Conservation (phyloP, 176 grass and related monocot species). For the Musa itinerans region DNA sequence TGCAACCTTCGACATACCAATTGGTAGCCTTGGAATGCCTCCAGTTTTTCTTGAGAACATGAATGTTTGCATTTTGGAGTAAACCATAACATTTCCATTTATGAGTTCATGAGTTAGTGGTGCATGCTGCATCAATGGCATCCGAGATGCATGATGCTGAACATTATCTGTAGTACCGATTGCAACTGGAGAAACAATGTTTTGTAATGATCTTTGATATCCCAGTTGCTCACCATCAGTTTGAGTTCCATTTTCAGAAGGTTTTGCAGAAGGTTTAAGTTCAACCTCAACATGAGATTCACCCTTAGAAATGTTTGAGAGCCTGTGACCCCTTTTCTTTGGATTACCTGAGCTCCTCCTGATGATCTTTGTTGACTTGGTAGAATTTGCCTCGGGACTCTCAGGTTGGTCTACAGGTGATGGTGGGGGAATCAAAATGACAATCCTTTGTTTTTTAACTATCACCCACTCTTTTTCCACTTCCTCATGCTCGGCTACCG, state of each 20-base stretch:
- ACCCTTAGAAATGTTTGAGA: background rate
- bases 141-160: background rate
- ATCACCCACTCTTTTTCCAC: conserved; percentile 29
- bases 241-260: background rate
- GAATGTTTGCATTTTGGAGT: background rate
- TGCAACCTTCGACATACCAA: conserved; percentile 1
- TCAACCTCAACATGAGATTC: background rate
- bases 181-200: background rate
- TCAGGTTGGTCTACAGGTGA: conserved; percentile 10
- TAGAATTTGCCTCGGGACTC: background rate
- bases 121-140: background rate
- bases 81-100: background rate
- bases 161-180: background rate
- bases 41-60: background rate
- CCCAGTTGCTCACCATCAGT: background rate
- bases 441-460: conserved; percentile 37
- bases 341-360: background rate
- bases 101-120: background rate
- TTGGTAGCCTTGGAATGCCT: conserved; percentile 15
- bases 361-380: background rate
- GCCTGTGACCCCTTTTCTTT: conserved; percentile 6
- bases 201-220: background rate
- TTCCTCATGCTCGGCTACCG: background rate
- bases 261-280: background rate
- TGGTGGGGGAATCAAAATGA: conserved; percentile 24